phyloP scores from a whole-genome alignment of 2,329 filamentous ascomycete species.

The Simplicillium aogashimaense region DNA sequence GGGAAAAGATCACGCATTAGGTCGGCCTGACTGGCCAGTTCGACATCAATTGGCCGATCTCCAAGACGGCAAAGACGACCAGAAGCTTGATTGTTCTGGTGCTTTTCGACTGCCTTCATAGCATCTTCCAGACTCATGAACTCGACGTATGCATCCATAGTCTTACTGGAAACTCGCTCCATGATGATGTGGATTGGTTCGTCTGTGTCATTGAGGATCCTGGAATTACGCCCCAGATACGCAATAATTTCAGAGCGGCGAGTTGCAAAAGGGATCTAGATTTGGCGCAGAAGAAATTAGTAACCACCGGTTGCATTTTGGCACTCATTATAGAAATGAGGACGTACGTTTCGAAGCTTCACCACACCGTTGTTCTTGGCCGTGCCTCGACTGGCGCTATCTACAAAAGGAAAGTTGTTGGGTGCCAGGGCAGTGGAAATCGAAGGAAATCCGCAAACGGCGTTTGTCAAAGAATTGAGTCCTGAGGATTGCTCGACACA shows the following conservation, averaged over 20 bases:
- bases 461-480: conserved; percentile 25
- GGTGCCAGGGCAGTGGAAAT: conserved; percentile 24
- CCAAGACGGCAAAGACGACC: conserved; percentile 42
- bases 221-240: conserved; percentile 48
- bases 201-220: conserved; percentile 40
- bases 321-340: not conserved
- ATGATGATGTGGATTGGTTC: conserved; percentile 55
- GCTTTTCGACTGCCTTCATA: conserved; percentile 38
- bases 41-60: conserved; percentile 45
- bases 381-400: conserved; percentile 21
- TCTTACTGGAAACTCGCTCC: conserved; percentile 53
- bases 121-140: conserved; percentile 44
- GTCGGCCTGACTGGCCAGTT: conserved; percentile 42
- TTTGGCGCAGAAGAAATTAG: conserved; percentile 2
- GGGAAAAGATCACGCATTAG: conserved; percentile 57
- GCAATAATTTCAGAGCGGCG: conserved; percentile 45
- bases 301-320: not conserved
- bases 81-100: conserved; percentile 25
- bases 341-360: conserved; percentile 39
- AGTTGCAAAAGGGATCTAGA: conserved; percentile 45
- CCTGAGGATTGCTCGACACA: conserved; percentile 21
- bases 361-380: conserved; percentile 31
- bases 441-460: conserved; percentile 21
- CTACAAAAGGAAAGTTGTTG: conserved; percentile 35
- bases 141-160: conserved; percentile 51